Evolutionary conservation across 176 grass and related monocot species (phyloP).

Genomic region (Cymbopogon citratus): DNA sequence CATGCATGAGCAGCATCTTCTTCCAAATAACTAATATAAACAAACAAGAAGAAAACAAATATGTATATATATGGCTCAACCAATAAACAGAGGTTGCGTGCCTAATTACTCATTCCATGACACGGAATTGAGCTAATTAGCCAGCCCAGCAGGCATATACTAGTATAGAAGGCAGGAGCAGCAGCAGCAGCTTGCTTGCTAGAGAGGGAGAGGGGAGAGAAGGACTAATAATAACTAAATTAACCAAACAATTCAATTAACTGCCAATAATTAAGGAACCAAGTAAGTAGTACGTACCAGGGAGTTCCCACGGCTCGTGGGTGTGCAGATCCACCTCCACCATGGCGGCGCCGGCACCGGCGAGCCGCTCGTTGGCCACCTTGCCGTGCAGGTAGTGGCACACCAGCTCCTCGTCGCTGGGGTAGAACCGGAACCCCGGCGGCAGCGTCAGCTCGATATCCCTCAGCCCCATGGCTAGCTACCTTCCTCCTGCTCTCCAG

Average conservation of each 20-base stretch:
- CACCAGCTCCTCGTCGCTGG: slow-evolving; percentile 70
- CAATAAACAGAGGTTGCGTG: slow-evolving; percentile 23
- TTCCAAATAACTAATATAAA: not conserved
- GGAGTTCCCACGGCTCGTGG: slow-evolving; percentile 75
- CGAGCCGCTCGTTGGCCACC: slow-evolving; percentile 44
- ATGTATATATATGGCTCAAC: not conserved
- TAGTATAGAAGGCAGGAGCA: not conserved
- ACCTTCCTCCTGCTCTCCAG: not conserved
- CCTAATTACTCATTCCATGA: slow-evolving; percentile 20
- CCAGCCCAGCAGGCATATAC: not conserved
- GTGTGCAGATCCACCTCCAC: slow-evolving; percentile 71
- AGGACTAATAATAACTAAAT: not conserved
- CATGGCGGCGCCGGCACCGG: slow-evolving; percentile 24
- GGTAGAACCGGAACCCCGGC: slow-evolving; percentile 68
- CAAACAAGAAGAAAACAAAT: slow-evolving; percentile 12
- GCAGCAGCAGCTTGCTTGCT: not conserved
- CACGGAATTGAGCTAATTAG: slow-evolving; percentile 2
- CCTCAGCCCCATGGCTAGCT: slow-evolving; percentile 45
- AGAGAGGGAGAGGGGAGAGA: slow-evolving; percentile 6
- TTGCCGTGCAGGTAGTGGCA: slow-evolving; percentile 72
- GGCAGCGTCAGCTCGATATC: slow-evolving; percentile 69
- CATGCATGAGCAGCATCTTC: not conserved
- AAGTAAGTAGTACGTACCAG: slow-evolving; percentile 27
- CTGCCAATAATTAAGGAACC: not conserved
- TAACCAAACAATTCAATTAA: not conserved